Evolutionary conservation across 805 yeast genomes (phyloP), one percentile per base, ranked within the genome.

Genomic region (Wickerhamomyces chambardii): DNA sequence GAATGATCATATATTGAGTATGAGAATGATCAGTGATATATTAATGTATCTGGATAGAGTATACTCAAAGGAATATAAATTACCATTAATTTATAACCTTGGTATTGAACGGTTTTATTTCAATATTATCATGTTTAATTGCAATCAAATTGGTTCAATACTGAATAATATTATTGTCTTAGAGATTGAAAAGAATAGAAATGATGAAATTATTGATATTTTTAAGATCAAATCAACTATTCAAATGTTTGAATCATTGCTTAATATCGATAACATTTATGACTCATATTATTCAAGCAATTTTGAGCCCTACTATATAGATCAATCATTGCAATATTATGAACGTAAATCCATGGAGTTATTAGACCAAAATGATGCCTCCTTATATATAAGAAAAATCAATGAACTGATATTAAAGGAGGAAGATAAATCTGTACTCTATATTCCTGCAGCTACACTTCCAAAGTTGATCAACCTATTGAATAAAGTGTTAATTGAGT

Each of bases 11-110:
- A 55, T 78, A 28, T 66, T 77, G 28, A 68, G 81, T 33, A 82
- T 84, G 79, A 68, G 84, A 42, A 75, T 84, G 69, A 72, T 85
- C 30, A 73, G 89, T 46, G 95, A 89, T 54, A 84, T 87, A 4
- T 61, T 85, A 51, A 79, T 87, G 83, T 87, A 87, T 50, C 56
- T 89, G 51, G 95, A 87, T 51, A 69, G 95, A 30, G 95, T 84
- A 0, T 86, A 83, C 46, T 83, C 87, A 19, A 78, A 75, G 44
- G 89, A 81, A 43, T 63, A 66, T 36, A 78, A 73, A 45, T 59
- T 75, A 34, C 75, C 82, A 4, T 60, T 78, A 38, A 66, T 81
- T 3, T 80, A 78, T 49, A 95, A 87, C 50, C 65, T 78, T 32
- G 94, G 95, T 0, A 63, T 86, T 17, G 69, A 68, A 24, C 54